Conservation (phyloP, 257 asterid species). For the Solanum tarijense region DNA sequence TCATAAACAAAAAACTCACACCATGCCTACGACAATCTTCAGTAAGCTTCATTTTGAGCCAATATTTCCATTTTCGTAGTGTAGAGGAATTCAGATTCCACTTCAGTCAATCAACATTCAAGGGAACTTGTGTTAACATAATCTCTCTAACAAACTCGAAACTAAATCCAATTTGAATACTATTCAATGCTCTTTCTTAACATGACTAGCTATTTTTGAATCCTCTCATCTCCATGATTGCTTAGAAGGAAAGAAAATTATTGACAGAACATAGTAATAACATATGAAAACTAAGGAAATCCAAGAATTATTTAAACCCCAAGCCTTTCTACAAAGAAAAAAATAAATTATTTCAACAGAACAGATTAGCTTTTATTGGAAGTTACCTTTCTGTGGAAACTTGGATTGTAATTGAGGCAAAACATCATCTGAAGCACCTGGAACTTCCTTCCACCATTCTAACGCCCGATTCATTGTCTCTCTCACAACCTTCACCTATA, state of each 20-base stretch:
- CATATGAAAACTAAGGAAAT: not conserved
- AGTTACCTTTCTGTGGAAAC: conserved; percentile 47
- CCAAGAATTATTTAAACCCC: not conserved
- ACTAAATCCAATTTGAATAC: not conserved
- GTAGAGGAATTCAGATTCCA: not conserved
- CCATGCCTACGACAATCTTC: not conserved
- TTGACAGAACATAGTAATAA: not conserved
- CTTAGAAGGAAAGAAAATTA: not conserved
- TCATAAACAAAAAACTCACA: not conserved
- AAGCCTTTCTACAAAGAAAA: not conserved
- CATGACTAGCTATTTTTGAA: not conserved
- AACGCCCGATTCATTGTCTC: conserved; percentile 78
- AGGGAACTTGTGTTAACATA: not conserved
- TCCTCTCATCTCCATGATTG: not conserved
- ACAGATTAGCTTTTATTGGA: not conserved
- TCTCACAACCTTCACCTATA: conserved; percentile 74
- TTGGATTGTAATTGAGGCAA: conserved; percentile 20
- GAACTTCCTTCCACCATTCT: conserved; percentile 59
- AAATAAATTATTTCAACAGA: not conserved
- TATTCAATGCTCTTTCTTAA: not conserved
- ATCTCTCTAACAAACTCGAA: not conserved
- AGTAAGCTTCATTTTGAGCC: not conserved
- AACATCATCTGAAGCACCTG: conserved; percentile 23
- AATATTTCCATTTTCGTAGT: not conserved
- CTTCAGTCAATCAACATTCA: not conserved